These are phyloP conservation scores for Paraphaeosphaeria sporulosa DNA, from an alignment of 2,329 filamentous ascomycete species.

Conservation along the genomic window DNA sequence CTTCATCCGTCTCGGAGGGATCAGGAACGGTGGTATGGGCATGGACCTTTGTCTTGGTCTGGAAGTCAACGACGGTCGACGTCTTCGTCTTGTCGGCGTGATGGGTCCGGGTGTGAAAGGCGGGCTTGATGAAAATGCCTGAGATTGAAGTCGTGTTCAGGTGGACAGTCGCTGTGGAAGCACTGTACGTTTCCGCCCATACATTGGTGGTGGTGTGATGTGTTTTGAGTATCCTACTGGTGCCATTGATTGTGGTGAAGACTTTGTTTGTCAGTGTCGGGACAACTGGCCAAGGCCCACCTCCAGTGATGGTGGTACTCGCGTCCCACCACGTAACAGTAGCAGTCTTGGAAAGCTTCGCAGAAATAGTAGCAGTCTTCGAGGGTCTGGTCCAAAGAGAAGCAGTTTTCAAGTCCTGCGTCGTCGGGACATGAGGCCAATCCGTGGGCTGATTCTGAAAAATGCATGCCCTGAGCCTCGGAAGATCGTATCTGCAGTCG, in stretches of 20 bases:
- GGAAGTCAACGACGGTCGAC: not conserved
- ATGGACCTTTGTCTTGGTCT: not conserved
- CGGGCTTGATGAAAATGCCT: not conserved
- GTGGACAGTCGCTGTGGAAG: not conserved
- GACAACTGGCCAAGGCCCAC: not conserved
- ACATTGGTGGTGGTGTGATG: not conserved
- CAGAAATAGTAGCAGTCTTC: too few species aligned
- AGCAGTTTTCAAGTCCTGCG: too few species aligned
- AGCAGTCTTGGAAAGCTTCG: not conserved
- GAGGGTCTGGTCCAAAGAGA: too few species aligned
- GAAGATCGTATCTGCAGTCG: not conserved
- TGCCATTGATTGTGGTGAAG: not conserved
- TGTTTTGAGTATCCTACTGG: not conserved
- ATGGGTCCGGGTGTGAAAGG: not conserved
- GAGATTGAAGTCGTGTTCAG: not conserved
- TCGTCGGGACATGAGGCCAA: too few species aligned
- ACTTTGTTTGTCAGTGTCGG: not conserved
- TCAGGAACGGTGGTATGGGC: constrained; percentile 2
- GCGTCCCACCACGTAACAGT: not conserved
- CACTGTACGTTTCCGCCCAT: not conserved
- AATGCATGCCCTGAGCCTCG: too few species aligned
- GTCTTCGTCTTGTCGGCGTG: not conserved
- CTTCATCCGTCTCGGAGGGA: not conserved
- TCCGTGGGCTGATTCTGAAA: too few species aligned
- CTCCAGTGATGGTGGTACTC: not conserved